These are phyloP conservation scores for Biscutella laevigata DNA, from an alignment of 441 rosid species.

Conservation along the genomic window DNA sequence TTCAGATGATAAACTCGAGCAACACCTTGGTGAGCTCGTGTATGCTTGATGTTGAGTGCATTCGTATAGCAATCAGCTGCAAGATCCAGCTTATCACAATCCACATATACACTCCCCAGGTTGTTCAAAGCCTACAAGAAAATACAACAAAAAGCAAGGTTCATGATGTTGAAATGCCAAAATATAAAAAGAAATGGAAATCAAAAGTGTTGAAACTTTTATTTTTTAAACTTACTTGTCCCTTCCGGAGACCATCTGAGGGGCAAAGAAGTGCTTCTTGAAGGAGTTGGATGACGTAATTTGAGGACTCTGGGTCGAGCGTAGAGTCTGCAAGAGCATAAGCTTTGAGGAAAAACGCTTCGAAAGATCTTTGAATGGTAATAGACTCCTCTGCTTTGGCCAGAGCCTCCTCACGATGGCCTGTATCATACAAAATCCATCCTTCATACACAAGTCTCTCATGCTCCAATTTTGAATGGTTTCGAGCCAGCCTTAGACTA, in stretches of 20 bases:
- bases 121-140: conserved; percentile 54
- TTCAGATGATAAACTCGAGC: conserved; percentile 54
- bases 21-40: conserved; percentile 70
- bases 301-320: conserved; percentile 37
- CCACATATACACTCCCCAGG: conserved; percentile 54
- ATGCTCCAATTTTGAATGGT: conserved; percentile 39
- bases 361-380: conserved; percentile 51
- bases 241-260: conserved; percentile 68
- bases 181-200: no score
- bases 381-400: conserved; percentile 56
- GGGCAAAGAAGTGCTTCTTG: conserved; percentile 68
- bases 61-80: conserved; percentile 54
- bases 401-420: conserved; percentile 55
- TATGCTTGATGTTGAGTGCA: conserved; percentile 63
- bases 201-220: no score
- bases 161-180: conserved; percentile 15
- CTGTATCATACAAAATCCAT: conserved; percentile 63
- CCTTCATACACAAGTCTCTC: conserved; percentile 65
- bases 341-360: conserved; percentile 68
- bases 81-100: conserved; percentile 49
- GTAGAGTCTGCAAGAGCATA: conserved; percentile 49
- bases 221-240: no score
- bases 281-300: conserved; percentile 44
- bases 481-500: conserved; percentile 49
- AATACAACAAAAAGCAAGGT: background rate